A percentile compares a stretch with the other conserved stretches of the same genome.
Conservation (phyloP, 176 grass and related monocot genomes). For the Tuctoria greenei region DNA sequence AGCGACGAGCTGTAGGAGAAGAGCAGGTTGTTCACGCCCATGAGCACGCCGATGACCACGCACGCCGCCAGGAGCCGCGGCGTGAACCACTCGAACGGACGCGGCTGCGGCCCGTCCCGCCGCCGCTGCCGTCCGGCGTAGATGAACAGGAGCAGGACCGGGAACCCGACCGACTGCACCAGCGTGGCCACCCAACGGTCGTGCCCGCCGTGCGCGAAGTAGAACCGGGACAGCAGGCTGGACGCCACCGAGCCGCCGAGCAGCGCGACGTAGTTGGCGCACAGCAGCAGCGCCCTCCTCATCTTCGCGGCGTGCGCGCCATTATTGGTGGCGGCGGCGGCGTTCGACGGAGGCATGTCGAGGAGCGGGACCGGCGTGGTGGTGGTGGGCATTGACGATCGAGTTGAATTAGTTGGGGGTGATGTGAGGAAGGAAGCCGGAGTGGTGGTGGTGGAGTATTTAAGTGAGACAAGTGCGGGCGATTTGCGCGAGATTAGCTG, state of each 20-base stretch:
- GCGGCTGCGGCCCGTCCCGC: constrained; percentile 12
- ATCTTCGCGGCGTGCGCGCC: not conserved
- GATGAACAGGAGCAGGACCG: constrained; percentile 65
- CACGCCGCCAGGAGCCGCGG: constrained; percentile 46
- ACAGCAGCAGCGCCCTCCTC: constrained; percentile 35
- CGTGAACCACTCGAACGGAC: constrained; percentile 55
- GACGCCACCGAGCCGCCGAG: constrained; percentile 73
- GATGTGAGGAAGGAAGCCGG: not conserved
- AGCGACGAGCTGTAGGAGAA: constrained; percentile 74
- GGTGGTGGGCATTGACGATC: constrained; percentile 36
- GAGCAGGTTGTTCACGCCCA: constrained; percentile 92
- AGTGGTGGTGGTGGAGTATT: constrained; percentile 43
- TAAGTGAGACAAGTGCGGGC: constrained; percentile 43
- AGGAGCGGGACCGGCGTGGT: constrained; percentile 34
- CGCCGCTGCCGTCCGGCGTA: constrained; percentile 38
- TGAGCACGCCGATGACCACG: constrained; percentile 70
- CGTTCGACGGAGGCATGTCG: constrained; percentile 19
- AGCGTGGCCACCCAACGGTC: constrained; percentile 84
- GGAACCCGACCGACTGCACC: constrained; percentile 87
- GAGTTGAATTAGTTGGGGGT: not conserved
- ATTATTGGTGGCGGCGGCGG: not conserved
- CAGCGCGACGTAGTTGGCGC: constrained; percentile 66
- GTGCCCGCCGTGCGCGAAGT: constrained; percentile 76
- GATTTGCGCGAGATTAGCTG: constrained; percentile 40
- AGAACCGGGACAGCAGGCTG: constrained; percentile 83